A percentile compares a stretch with the other conserved stretches of the same genome.
These are phyloP conservation scores for Aureobasidium sp. DNA, from an alignment of 2,329 filamentous ascomycete genomes.

Conservation along the genomic window DNA sequence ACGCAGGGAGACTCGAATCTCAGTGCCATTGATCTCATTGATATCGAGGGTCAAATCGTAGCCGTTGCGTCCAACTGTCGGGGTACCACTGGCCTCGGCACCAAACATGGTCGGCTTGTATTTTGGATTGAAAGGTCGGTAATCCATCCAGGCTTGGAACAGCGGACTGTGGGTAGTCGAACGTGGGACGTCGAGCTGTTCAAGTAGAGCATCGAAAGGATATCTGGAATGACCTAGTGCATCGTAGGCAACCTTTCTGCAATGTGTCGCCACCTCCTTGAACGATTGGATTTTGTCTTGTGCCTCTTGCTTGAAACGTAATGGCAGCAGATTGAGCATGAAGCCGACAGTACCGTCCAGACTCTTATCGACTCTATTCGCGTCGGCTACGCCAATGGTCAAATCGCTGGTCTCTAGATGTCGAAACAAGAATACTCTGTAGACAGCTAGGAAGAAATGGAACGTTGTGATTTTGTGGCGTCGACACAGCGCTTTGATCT, in stretches of 20 bases:
- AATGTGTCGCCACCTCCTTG: too few species aligned
- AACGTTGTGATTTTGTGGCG: constrained; percentile 17
- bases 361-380: constrained; percentile 26
- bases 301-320: constrained; percentile 23
- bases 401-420: constrained; percentile 23
- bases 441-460: constrained; percentile 34
- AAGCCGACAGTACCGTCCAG: constrained; percentile 29
- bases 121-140: constrained; percentile 16
- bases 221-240: too few species aligned
- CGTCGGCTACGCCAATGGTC: constrained; percentile 37
- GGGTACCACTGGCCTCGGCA: not conserved
- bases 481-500: too few species aligned
- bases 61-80: too few species aligned
- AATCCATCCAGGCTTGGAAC: constrained; percentile 32
- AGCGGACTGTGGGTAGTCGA: constrained; percentile 27
- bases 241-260: too few species aligned
- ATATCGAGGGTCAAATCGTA: not conserved
- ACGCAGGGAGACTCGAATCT: too few species aligned
- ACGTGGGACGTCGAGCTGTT: constrained; percentile 20
- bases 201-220: constrained; percentile 29
- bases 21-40: not conserved
- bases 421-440: constrained; percentile 24
- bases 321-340: constrained; percentile 35
- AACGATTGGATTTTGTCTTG: too few species aligned
- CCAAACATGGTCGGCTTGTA: not conserved